Evolutionary conservation across 2,329 filamentous ascomycete species (phyloP).

Genomic region (Xylariaceae sp.): DNA sequence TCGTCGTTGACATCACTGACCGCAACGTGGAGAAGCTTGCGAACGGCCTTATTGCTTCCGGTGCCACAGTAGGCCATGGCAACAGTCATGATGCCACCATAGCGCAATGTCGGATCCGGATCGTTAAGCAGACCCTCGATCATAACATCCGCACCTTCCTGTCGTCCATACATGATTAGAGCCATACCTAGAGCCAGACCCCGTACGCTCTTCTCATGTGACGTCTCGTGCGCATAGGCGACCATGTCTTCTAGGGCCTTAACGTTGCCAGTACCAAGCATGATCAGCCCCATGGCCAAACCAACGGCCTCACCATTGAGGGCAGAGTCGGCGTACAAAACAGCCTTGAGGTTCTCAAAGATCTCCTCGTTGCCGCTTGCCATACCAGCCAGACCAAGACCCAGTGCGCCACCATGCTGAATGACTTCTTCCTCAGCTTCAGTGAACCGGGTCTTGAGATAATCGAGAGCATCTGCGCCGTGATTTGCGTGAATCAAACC

Average conservation of each 20-base stretch:
- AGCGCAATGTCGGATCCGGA: constrained; percentile 89
- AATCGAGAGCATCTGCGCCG: constrained; percentile 85
- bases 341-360: constrained; percentile 87
- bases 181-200: constrained; percentile 96
- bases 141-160: constrained; percentile 92
- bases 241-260: constrained; percentile 97
- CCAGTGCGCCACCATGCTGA: constrained; percentile 93
- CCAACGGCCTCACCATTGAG: constrained; percentile 97
- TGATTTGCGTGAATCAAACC: constrained; percentile 98
- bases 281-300: constrained; percentile 94
- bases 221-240: constrained; percentile 95
- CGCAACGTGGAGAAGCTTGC: constrained; percentile 91
- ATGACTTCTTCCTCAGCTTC: constrained; percentile 88
- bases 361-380: constrained; percentile 89
- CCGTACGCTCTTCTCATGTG: constrained; percentile 98
- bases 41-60: constrained; percentile 97
- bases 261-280: constrained; percentile 96
- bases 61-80: constrained; percentile 97
- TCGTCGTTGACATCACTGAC: constrained; percentile 99
- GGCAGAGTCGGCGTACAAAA: constrained; percentile 92
- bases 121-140: constrained; percentile 94
- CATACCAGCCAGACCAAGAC: constrained; percentile 97
- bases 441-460: constrained; percentile 77
- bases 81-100: constrained; percentile 98
- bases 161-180: constrained; percentile 95